phyloP scores from a whole-genome alignment of 345 rosid genomes.

The Brassica rapa region DNA sequence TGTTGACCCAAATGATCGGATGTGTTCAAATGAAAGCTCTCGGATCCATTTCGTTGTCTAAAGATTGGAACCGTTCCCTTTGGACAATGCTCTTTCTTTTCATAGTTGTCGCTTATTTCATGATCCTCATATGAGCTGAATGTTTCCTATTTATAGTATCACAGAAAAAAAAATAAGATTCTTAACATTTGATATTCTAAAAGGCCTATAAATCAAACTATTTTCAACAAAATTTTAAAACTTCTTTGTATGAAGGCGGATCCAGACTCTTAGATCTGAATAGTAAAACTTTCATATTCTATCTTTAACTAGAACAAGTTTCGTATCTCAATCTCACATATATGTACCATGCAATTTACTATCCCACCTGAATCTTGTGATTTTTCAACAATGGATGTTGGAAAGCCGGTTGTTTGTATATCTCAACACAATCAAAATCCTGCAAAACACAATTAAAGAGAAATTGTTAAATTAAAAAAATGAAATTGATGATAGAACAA shows the following conservation, averaged over 20 bases:
- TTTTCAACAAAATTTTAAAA: neutral
- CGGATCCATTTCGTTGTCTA: constrained; percentile 8
- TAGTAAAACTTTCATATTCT: neutral
- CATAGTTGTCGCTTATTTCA: constrained; percentile 3
- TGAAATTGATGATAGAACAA: neutral
- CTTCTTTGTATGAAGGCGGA: neutral
- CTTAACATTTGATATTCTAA: neutral
- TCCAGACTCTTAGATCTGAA: neutral
- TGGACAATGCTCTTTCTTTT: constrained; percentile 16
- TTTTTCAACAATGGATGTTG: constrained; percentile 29
- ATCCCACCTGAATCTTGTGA: constrained; percentile 31
- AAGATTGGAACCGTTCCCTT: constrained; percentile 19
- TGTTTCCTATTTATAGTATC: constrained; percentile 12
- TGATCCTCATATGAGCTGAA: constrained; percentile 1
- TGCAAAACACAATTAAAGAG: neutral
- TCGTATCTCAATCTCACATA: neutral
- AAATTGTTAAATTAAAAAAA: neutral
- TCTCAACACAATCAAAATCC: constrained; percentile 30
- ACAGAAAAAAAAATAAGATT: neutral
- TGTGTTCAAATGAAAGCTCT: constrained; percentile 12
- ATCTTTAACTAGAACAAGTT: neutral
- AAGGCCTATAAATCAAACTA: neutral
- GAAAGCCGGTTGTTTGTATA: constrained; percentile 34
- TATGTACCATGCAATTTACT: neutral
- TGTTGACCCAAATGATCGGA: constrained; percentile 8